Percentiles rank a stretch among this genome's conserved stretches.
Evolutionary conservation across 257 asterid species (phyloP).

Genomic region (Petunia axillaris): DNA sequence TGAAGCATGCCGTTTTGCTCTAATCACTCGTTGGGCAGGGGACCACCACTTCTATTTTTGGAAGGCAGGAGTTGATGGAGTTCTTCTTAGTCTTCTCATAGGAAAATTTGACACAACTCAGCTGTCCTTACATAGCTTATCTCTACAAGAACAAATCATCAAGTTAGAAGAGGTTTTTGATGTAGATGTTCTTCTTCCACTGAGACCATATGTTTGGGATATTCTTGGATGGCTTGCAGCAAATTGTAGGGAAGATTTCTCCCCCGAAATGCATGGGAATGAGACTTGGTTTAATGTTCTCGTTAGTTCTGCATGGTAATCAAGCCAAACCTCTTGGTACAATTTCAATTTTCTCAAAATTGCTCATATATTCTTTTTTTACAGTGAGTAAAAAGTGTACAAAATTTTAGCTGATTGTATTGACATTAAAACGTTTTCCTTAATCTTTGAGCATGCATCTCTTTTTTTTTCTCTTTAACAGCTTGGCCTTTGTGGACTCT

Average conservation of each 20-base stretch:
- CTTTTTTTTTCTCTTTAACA: slow-evolving; percentile 41
- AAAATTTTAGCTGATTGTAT: not conserved
- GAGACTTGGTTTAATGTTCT: slow-evolving; percentile 55
- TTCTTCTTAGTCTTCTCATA: slow-evolving; percentile 66
- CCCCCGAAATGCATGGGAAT: slow-evolving; percentile 52
- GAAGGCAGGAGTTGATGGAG: slow-evolving; percentile 60
- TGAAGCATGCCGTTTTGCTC: slow-evolving; percentile 83
- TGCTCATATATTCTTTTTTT: slow-evolving; percentile 12
- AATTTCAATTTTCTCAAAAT: slow-evolving; percentile 15
- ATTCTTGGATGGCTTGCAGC: slow-evolving; percentile 87
- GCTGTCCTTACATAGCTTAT: slow-evolving; percentile 44
- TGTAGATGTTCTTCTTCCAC: slow-evolving; percentile 43
- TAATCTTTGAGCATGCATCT: slow-evolving; percentile 29
- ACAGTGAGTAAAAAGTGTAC: not conserved
- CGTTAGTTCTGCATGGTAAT: slow-evolving; percentile 80
- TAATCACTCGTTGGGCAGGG: slow-evolving; percentile 75
- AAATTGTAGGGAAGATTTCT: slow-evolving; percentile 57
- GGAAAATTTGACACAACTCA: slow-evolving; percentile 41
- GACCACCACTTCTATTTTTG: slow-evolving; percentile 75
- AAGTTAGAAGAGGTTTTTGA: slow-evolving; percentile 46
- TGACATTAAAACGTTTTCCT: slow-evolving; percentile 6
- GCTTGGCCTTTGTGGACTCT: slow-evolving; percentile 71
- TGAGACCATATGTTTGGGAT: slow-evolving; percentile 90
- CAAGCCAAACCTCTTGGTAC: slow-evolving; percentile 27
- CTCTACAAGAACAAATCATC: slow-evolving; percentile 57